phyloP scores from a whole-genome alignment of 768 basidiomycete genomes.

The Tylopilus felleus region DNA sequence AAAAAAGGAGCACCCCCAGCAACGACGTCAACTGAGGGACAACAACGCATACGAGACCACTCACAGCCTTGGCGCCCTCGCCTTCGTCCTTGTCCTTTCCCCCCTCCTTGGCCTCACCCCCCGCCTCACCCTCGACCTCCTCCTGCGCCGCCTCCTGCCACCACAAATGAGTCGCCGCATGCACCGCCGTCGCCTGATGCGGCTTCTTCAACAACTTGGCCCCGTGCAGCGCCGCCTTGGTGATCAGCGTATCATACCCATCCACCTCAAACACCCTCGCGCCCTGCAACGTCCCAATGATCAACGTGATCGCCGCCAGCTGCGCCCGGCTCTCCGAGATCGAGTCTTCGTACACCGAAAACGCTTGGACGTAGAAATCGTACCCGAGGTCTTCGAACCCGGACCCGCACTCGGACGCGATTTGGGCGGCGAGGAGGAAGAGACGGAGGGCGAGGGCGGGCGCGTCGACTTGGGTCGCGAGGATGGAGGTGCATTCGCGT shows the following conservation, averaged over 20 bases:
- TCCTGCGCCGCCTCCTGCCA: slow-evolving; percentile 75
- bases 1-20: too few relatives aligned
- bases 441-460: slow-evolving; percentile 89
- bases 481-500: slow-evolving; percentile 88
- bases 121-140: slow-evolving; percentile 35
- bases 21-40: background rate
- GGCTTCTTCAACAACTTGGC: slow-evolving; percentile 97
- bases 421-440: slow-evolving; percentile 93
- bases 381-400: slow-evolving; percentile 95
- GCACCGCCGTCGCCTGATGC: slow-evolving; percentile 93
- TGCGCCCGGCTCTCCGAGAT: slow-evolving; percentile 96
- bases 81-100: slow-evolving; percentile 38
- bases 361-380: slow-evolving; percentile 96
- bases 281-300: slow-evolving; percentile 87
- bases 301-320: slow-evolving; percentile 93
- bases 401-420: slow-evolving; percentile 90
- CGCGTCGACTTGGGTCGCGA: slow-evolving; percentile 90
- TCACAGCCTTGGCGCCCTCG: slow-evolving; percentile 50
- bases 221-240: slow-evolving; percentile 97
- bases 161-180: slow-evolving; percentile 95
- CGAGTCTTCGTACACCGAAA: slow-evolving; percentile 96
- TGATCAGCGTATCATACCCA: slow-evolving; percentile 96
- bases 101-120: slow-evolving; percentile 19
- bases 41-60: slow-evolving; percentile 24
- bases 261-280: slow-evolving; percentile 90